Base-by-base conservation (phyloP, 805 yeast species). In the Myxozyma mucilagina region DNA sequence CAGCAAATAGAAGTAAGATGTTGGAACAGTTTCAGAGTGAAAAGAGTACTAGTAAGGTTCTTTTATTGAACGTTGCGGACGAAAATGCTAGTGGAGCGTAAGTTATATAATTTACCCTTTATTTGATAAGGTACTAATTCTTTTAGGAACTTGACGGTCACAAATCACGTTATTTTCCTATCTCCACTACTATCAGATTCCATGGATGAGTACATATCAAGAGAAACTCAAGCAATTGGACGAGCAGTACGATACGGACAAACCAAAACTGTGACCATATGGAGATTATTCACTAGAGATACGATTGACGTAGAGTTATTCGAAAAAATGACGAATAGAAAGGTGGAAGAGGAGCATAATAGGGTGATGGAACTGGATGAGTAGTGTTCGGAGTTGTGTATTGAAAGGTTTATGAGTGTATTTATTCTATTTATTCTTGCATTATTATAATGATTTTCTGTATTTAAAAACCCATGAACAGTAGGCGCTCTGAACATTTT, bases 31-130 rank as follows among this genome's bases (percentile, higher is more conserved):
- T 51, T 52, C 60, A 57, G 43, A 7, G 35, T 9, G 32, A 34
- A 10, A 50, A 42, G 20, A 36, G 44, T 31, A 8, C 18, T 11
- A 31, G 47, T 24, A 51, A 47, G 29, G 60, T 57, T 4, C 29
- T 57, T 3, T 35, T 57, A 13, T 42, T 57, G 47, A 57, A 57
- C 24, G 60, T 52, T 14, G 60, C 56, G 4, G 56, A 57, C 31
- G 60, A 57, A 43, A 57, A 50, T 24, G 60, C 60, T 6, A 51
- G 56, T 39, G 60, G 60, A 51, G 60, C 60, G 60, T 55, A 55
- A 34, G 59, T 55, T 1, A 11, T 20, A 11, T 20, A 11, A 3
- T 3, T 14, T 5, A 13, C 4, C 36, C 39, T 6, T 24, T 24
- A 24, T 10, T 10, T 29, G 5, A 29, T 47, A 13, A 32, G 18